phyloP scores from a whole-genome alignment of 176 grass and related monocot species.

The Pontederia paniculata region DNA sequence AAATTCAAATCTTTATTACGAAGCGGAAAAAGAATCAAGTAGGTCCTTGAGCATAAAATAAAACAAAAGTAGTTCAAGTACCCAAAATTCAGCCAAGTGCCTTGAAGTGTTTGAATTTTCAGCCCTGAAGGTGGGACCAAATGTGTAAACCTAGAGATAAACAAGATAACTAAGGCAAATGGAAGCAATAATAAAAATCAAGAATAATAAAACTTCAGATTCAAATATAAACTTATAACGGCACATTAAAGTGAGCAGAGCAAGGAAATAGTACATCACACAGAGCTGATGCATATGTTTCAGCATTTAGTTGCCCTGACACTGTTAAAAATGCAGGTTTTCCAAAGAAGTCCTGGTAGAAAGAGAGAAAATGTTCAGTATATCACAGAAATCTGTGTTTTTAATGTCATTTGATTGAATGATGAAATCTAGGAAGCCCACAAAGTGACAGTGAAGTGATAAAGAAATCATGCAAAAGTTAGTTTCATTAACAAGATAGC shows the following conservation, averaged over 20 bases:
- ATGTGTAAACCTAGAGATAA: slow-evolving; percentile 80
- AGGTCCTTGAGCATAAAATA: slow-evolving; percentile 8
- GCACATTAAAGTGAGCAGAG: slow-evolving; percentile 22
- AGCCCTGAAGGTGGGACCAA: slow-evolving; percentile 96
- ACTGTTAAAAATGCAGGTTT: slow-evolving; percentile 99
- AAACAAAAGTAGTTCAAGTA: slow-evolving; percentile 31
- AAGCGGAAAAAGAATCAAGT: slow-evolving; percentile 19
- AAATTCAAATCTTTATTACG: slow-evolving; percentile 6
- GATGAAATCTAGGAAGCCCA: background rate
- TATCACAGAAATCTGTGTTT: slow-evolving; percentile 11
- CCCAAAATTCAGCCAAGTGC: slow-evolving; percentile 99
- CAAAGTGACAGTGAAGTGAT: background rate
- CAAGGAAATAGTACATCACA: slow-evolving; percentile 62
- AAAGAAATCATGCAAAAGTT: slow-evolving; percentile 1
- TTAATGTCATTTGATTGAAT: background rate
- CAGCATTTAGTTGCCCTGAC: slow-evolving; percentile 90
- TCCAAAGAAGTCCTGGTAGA: slow-evolving; percentile 86
- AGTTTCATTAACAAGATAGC: background rate
- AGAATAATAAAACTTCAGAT: slow-evolving; percentile 15
- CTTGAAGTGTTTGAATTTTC: slow-evolving; percentile 99
- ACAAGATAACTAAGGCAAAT: background rate
- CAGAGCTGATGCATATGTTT: slow-evolving; percentile 86
- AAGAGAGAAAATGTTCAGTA: slow-evolving; percentile 15
- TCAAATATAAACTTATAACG: slow-evolving; percentile 23
- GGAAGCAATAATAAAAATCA: background rate